Conservation (phyloP, 805 yeast species). For the Ogataea angusta region DNA sequence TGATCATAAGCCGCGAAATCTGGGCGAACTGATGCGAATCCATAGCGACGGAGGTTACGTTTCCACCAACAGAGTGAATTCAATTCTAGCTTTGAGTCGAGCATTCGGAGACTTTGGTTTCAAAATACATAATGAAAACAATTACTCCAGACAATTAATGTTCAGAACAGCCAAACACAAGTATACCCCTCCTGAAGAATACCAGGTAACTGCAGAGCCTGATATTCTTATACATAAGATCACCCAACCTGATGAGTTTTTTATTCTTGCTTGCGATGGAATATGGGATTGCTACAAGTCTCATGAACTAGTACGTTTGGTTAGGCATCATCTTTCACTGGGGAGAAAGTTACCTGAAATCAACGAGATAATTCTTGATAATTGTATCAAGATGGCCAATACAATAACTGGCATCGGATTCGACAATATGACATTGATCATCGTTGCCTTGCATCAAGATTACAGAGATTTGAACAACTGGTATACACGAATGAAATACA, state of each 20-base stretch:
- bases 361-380: conserved; percentile 56
- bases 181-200: conserved; percentile 59
- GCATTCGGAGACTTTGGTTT: conserved; percentile 68
- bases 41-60: conserved; percentile 60
- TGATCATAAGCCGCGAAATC: conserved; percentile 61
- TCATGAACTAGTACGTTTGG: conserved; percentile 47
- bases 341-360: conserved; percentile 61
- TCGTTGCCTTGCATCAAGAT: conserved; percentile 56
- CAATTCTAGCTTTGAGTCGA: conserved; percentile 53
- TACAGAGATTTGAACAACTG: conserved; percentile 45
- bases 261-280: conserved; percentile 79
- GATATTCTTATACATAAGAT: conserved; percentile 59
- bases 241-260: conserved; percentile 55
- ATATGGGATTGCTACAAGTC: conserved; percentile 74
- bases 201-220: conserved; percentile 77
- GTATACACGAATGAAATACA: conserved; percentile 51
- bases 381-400: conserved; percentile 67
- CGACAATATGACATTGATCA: conserved; percentile 77
- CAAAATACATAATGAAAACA: conserved; percentile 34
- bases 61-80: conserved; percentile 58
- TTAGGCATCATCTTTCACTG: conserved; percentile 54
- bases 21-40: conserved; percentile 56
- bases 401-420: conserved; percentile 76
- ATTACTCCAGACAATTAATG: conserved; percentile 22
- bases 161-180: conserved; percentile 23